Evolutionary conservation across 1,139 yeast genomes (phyloP), one percentile per base, ranked within the genome.

Genomic region (Geotrichum restrictum): DNA sequence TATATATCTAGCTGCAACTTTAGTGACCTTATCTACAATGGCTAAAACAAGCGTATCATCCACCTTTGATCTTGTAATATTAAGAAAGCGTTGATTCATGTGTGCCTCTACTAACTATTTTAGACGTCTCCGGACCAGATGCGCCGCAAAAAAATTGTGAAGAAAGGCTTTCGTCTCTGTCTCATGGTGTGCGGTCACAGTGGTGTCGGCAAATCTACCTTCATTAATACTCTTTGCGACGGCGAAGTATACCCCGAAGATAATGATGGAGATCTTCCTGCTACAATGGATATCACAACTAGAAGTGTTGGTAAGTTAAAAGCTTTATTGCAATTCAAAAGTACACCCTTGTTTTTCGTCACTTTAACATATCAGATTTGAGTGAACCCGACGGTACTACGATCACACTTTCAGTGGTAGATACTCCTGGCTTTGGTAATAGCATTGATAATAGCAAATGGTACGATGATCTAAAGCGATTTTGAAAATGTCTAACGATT

Each of bases 371-470:
- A 32, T 29, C 38, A 54, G 65, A 61, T 38, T 49, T 69, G 18
- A 64, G 62, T 18, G 72, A 69, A 39, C 61, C 60, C 4, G 95
- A 86, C 63, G 91, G 91, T 58, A 83, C 84, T 49, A 72, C 76
- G 59, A 77, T 85, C 56, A 70, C 74, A 45, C 69, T 85, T 53
- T 79, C 78, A 3, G 72, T 81, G 2, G 80, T 85, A 41, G 88
- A 80, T 58, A 85, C 93, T 0, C 94, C 94, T 2, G 89, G 89
- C 34, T 88, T 86, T 72, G 95, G 95, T 57, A 87, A 83, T 61
- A 78, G 76, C 57, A 74, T 85, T 62, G 81, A 81, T 62, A 83
- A 82, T 70, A 73, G 79, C 41, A 83, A 84, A 60, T 77, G 64
- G 62, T 59, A 46, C 22, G 56, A 8, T 8, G 11, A 7, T 2